These are phyloP conservation scores for Sclerospora graminicola DNA, from an alignment of 352 stramenopile genomes.

Conservation along the genomic window DNA sequence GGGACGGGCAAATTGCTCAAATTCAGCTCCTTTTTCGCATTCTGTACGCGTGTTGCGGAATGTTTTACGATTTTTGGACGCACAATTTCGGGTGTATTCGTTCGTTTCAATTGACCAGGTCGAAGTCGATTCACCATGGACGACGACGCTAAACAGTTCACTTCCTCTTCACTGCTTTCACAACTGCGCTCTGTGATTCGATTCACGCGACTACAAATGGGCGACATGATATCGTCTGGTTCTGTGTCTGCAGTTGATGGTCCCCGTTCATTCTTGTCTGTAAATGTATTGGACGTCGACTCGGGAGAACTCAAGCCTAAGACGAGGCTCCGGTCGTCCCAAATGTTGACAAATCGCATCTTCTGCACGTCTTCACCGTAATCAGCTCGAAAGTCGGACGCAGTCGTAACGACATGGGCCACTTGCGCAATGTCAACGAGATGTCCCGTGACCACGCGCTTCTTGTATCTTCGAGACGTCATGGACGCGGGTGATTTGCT, in stretches of 20 bases:
- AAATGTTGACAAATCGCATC: conserved; percentile 37
- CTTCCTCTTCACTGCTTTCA: conserved; percentile 31
- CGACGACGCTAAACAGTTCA: conserved; percentile 14
- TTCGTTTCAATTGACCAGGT: conserved; percentile 17
- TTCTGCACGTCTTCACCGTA: conserved; percentile 30
- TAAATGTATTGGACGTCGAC: background rate
- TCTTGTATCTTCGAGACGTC: conserved; percentile 23
- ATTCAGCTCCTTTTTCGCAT: conserved; percentile 17
- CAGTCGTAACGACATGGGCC: conserved; percentile 53
- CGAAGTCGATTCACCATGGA: conserved; percentile 5
- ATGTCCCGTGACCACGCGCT: conserved; percentile 22
- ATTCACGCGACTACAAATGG: conserved; percentile 25
- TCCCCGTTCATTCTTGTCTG: conserved; percentile 7
- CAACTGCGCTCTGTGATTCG: conserved; percentile 36
- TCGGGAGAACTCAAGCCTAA: conserved; percentile 20
- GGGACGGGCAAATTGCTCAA: conserved; percentile 30
- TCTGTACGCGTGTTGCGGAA: background rate
- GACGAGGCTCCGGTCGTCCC: conserved; percentile 28
- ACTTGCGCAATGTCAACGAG: conserved; percentile 67
- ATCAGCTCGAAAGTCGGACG: conserved; percentile 58
- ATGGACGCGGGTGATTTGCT: conserved; percentile 10
- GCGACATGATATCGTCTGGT: conserved; percentile 33
- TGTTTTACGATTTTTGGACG: conserved; percentile 15
- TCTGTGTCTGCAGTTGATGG: conserved; percentile 26
- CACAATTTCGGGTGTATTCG: conserved; percentile 23